phyloP scores from a whole-genome alignment of 1,284 basidiomycete genomes.

The Agaricales sp. region DNA sequence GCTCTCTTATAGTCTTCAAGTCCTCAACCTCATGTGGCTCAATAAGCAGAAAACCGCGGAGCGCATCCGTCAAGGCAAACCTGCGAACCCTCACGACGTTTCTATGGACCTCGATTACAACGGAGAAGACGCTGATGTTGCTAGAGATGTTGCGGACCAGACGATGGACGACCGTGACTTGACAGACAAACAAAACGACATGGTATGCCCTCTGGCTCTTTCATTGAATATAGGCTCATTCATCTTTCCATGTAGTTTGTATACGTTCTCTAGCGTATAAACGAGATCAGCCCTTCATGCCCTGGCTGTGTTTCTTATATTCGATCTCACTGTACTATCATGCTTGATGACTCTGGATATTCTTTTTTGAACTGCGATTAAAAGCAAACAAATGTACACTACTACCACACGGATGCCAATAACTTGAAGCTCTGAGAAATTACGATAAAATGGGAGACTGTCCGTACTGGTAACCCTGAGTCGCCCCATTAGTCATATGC shows the following conservation, averaged over 20 bases:
- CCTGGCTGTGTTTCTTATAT: too few relatives aligned
- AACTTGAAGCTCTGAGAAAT: too few relatives aligned
- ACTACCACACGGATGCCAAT: too few relatives aligned
- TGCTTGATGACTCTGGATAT: too few relatives aligned
- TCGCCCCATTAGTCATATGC: neutral
- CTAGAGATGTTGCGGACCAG: too few relatives aligned
- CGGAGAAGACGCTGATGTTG: neutral
- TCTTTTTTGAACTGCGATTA: too few relatives aligned
- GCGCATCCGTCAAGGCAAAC: neutral
- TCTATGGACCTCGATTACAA: constrained; percentile 1
- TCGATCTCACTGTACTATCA: too few relatives aligned
- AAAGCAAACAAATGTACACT: too few relatives aligned
- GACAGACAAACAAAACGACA: neutral
- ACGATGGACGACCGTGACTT: neutral
- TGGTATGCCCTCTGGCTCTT: neutral
- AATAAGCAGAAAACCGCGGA: neutral
- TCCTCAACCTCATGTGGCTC: neutral
- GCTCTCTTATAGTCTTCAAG: neutral
- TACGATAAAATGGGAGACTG: neutral
- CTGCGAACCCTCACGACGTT: neutral
- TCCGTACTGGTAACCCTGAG: neutral
- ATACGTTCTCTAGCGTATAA: constrained; percentile 1
- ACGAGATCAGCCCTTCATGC: too few relatives aligned
- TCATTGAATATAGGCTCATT: neutral
- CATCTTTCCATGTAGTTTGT: neutral